Base-by-base conservation (phyloP, 2,329 filamentous ascomycete genomes). In the Lachnellula willkommii region DNA sequence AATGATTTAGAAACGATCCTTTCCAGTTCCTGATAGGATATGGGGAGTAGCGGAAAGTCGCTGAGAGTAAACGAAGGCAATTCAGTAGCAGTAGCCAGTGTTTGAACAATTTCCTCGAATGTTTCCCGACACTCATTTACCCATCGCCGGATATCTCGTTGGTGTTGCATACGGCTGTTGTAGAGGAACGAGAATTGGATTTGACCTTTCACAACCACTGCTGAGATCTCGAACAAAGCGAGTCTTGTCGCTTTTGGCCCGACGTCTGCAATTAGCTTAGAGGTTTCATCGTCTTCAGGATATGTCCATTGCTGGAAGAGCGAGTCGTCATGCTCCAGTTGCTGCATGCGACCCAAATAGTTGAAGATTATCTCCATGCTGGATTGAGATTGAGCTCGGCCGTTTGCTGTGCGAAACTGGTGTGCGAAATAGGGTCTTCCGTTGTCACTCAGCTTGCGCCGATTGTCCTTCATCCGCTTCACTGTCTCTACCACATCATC, bases 311-410 rank as follows among this genome's bases (percentile, higher is more conserved):
- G 54, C 20, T 47, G 54, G 11, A 66, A 59, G 9, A 73, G 62
- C 50, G 70, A 66, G 12, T 71, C 72, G 1, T 67, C 63, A 1
- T 68, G 65, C 52, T 78, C 75, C 3, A 77, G 65, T 43, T 77
- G 73, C 59, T 78, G 75, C 55, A 72, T 71, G 45, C 72, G 66
- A 12, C 75, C 76, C 0, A 74, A 68, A 56, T 77, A 79, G 62
- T 79, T 79, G 66, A 79, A 78, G 0, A 75, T 64, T 2, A 79
- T 60, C 59, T 80, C 78, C 60, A 76, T 72, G 0, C 73, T 70
- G 2, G 69, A 60, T 1, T 59, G 56, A 58, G 70, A 73, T 35
- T 69, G 57, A 24, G 71, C 56, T 1, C 58, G 58, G 2, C 68
- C 68, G 1, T 63, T 61, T 17, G 62, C 51, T 35, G 62, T 70